phyloP scores from a whole-genome alignment of 352 stramenopile species.

The Phytophthora idaei region DNA sequence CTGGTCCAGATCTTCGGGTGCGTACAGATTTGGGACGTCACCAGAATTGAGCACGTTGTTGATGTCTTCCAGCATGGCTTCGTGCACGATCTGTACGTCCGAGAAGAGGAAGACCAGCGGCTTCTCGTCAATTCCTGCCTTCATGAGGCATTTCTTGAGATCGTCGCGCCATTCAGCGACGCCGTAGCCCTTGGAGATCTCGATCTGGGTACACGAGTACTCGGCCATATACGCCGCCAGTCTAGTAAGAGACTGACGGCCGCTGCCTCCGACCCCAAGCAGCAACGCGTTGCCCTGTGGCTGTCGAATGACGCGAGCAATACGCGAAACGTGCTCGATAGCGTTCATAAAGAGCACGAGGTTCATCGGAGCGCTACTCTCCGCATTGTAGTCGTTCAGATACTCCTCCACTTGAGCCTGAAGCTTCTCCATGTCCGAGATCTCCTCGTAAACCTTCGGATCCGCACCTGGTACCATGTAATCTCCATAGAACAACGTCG shows the following conservation, averaged over 20 bases:
- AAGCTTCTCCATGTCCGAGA: slow-evolving; percentile 85
- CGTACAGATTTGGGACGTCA: slow-evolving; percentile 95
- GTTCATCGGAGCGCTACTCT: slow-evolving; percentile 88
- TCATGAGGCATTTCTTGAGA: slow-evolving; percentile 92
- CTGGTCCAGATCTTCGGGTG: slow-evolving; percentile 90
- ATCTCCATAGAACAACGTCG: slow-evolving; percentile 89
- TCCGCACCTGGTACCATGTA: slow-evolving; percentile 93
- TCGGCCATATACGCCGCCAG: slow-evolving; percentile 94
- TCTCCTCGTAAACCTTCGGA: slow-evolving; percentile 92
- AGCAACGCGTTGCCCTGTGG: slow-evolving; percentile 91
- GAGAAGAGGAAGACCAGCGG: slow-evolving; percentile 95
- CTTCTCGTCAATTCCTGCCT: slow-evolving; percentile 93
- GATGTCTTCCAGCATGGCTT: slow-evolving; percentile 96
- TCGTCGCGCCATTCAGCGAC: slow-evolving; percentile 94
- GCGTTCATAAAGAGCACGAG: slow-evolving; percentile 91
- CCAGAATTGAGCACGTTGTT: slow-evolving; percentile 96
- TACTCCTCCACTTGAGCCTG: slow-evolving; percentile 85
- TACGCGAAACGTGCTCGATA: slow-evolving; percentile 88
- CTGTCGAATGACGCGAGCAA: slow-evolving; percentile 83
- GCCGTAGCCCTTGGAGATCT: slow-evolving; percentile 95
- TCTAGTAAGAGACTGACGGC: slow-evolving; percentile 90
- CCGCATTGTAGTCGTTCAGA: slow-evolving; percentile 88
- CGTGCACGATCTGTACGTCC: slow-evolving; percentile 94
- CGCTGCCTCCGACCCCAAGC: slow-evolving; percentile 93
- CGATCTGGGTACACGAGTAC: slow-evolving; percentile 92